Evolutionary conservation across 2,329 filamentous ascomycete genomes (phyloP), one percentile per base, ranked within the genome.

Genomic region (Fusarium redolens): DNA sequence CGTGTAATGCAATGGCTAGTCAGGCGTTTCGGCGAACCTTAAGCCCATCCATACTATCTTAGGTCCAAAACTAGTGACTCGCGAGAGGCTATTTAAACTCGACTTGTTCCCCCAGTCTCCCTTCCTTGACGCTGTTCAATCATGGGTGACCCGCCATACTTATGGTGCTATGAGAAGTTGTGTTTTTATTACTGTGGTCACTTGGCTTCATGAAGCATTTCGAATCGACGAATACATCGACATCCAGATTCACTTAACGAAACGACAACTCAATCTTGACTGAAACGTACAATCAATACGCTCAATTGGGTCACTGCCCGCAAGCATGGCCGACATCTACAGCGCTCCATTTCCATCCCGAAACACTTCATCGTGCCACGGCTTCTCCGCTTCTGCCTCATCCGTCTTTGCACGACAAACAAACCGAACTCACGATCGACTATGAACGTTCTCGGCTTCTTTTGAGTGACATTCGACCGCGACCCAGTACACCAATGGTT

Each of bases 321-420:
- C 28, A 9, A 14, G 2, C 25, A 31, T 7, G 2, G 3, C 11
- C 47, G 12, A 43, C 0, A 15, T 45, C 25, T 54, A 14, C 11
- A 62, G n/a, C 0, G 44, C 44, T 4, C 73, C 73, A 17, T 55
- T 22, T 1, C 68, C 61, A 43, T 74, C 73, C 5, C 73, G 60
- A 33, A 75, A 75, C 3, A 75, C 54, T 1, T 72, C 71, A 18
- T 69, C 43, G 17, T 52, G 74, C 63, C 66, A 73, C n/a, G 57
- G 45, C 8, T 55, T 48, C 7, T 55, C 38, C 1, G 30, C 57
- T 8, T 57, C 61, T 0, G 12, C 50, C 3, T 45, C 28, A 1
- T 56, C 45, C 1, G 22, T 37, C n/a, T 51, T 43, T 1, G 37
- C n/a, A 1, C n/a, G 33, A 9, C 68, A 71, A 9, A 71, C 37